Conservation (phyloP, 176 grass and related monocot species). For the Avena sativa region DNA sequence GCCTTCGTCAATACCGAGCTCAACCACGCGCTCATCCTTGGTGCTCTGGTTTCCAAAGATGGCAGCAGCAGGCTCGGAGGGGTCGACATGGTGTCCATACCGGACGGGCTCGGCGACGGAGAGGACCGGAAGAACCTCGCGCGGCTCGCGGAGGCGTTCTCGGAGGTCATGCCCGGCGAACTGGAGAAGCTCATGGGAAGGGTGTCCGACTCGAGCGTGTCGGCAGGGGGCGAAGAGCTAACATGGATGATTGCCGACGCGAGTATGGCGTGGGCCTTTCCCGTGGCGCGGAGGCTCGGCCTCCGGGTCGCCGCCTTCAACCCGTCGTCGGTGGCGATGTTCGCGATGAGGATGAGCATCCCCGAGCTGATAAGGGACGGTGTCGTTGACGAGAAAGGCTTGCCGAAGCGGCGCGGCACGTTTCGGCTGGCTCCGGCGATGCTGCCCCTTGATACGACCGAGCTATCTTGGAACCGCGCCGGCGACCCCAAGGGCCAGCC, state of each 20-base stretch:
- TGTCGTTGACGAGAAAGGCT: conserved; percentile 52
- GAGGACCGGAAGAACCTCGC: conserved; percentile 59
- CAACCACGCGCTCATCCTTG: conserved; percentile 39
- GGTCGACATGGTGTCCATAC: conserved; percentile 61
- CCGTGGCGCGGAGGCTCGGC: conserved; percentile 46
- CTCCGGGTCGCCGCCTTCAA: conserved; percentile 51
- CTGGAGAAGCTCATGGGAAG: conserved; percentile 54
- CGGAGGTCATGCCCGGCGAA: conserved; percentile 44
- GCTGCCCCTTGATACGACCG: conserved; percentile 45
- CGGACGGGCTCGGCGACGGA: conserved; percentile 57
- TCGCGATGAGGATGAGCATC: conserved; percentile 45
- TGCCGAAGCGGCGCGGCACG: conserved; percentile 39
- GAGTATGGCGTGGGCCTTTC: conserved; percentile 65
- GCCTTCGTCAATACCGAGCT: conserved; percentile 58
- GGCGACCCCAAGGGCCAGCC: conserved; percentile 28
- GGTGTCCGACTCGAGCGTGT: conserved; percentile 24
- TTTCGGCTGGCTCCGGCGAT: conserved; percentile 56
- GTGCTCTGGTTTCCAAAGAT: conserved; percentile 19
- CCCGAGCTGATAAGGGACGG: conserved; percentile 54
- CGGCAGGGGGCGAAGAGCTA: not conserved
- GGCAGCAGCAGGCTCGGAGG: conserved; percentile 28
- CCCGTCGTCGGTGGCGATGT: conserved; percentile 40
- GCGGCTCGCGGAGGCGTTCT: conserved; percentile 46
- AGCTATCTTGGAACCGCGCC: conserved; percentile 56
- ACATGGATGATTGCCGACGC: conserved; percentile 64